These are phyloP conservation scores for Peronospora belbahrii DNA, from an alignment of 352 stramenopile genomes.

Conservation along the genomic window DNA sequence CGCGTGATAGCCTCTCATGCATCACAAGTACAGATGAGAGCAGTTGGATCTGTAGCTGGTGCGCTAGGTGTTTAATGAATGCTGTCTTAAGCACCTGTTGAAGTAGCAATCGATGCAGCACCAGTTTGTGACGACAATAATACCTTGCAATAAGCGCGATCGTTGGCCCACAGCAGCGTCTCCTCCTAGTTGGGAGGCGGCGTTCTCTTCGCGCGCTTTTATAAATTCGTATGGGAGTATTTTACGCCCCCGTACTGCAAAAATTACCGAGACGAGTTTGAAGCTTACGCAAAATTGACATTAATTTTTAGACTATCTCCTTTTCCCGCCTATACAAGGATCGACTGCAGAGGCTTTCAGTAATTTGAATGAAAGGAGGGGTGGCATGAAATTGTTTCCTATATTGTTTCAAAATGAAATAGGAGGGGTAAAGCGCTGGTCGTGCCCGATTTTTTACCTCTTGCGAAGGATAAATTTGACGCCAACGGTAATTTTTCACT, in stretches of 20 bases:
- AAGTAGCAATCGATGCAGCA: conserved; percentile 15
- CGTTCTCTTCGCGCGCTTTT: conserved; percentile 30
- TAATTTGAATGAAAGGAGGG: too few species aligned
- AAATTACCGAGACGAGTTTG: conserved; percentile 5
- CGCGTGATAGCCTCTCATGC: conserved; percentile 57
- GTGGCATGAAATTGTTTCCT: too few species aligned
- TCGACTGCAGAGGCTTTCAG: too few species aligned
- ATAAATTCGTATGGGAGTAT: conserved; percentile 17
- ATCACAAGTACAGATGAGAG: conserved; percentile 36
- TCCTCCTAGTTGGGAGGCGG: conserved; percentile 12
- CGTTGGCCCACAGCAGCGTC: neutral
- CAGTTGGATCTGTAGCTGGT: conserved; percentile 1
- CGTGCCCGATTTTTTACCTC: too few species aligned
- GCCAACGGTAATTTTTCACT: conserved; percentile 23
- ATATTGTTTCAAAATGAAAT: conserved; percentile 23
- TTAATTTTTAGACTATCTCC: too few species aligned
- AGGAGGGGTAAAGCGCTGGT: too few species aligned
- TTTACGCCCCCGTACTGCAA: neutral
- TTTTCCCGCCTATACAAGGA: too few species aligned
- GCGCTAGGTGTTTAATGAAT: neutral
- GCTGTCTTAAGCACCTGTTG: conserved; percentile 2
- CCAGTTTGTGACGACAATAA: too few species aligned
- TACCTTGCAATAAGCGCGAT: too few species aligned
- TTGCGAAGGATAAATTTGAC: conserved; percentile 21
- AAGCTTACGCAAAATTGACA: conserved; percentile 14